These are phyloP conservation scores for Aspergillus sp. DNA, from an alignment of 2,329 filamentous ascomycete species.

Conservation along the genomic window DNA sequence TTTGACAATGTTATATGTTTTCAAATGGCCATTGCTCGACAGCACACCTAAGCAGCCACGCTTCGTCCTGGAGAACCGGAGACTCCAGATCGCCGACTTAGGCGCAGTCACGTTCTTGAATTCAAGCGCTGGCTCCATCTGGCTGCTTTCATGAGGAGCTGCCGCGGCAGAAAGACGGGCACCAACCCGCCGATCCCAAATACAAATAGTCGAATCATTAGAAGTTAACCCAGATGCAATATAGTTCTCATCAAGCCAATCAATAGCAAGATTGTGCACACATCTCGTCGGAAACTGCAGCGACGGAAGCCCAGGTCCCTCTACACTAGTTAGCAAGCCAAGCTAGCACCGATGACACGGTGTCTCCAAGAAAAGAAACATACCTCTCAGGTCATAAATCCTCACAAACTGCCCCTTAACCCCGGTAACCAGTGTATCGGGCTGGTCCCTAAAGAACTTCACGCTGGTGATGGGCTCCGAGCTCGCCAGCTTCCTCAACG, in stretches of 20 bases:
- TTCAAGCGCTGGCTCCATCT: slow-evolving; percentile 56
- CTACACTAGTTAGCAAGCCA: slow-evolving; percentile 19
- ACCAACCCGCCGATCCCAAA: slow-evolving; percentile 61
- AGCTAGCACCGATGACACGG: not conserved
- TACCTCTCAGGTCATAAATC: slow-evolving; percentile 63
- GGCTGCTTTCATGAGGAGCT: slow-evolving; percentile 32
- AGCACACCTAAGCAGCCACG: slow-evolving; percentile 59
- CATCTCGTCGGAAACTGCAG: slow-evolving; percentile 56
- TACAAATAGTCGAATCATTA: slow-evolving; percentile 58
- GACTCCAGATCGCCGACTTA: slow-evolving; percentile 59
- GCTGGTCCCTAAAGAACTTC: slow-evolving; percentile 62
- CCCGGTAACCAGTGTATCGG: slow-evolving; percentile 61
- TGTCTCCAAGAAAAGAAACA: not conserved
- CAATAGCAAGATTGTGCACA: slow-evolving; percentile 64
- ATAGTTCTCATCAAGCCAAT: slow-evolving; percentile 65
- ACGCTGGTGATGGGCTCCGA: slow-evolving; percentile 64
- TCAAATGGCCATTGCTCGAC: slow-evolving; percentile 60
- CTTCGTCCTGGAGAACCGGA: slow-evolving; percentile 60
- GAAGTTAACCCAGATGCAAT: slow-evolving; percentile 59
- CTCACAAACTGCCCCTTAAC: slow-evolving; percentile 62
- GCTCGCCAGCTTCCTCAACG: slow-evolving; percentile 60
- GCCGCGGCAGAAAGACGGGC: slow-evolving; percentile 38
- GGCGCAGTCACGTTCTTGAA: slow-evolving; percentile 55
- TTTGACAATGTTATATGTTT: slow-evolving; percentile 55
- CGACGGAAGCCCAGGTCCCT: slow-evolving; percentile 41